A percentile compares a stretch with the other conserved stretches of the same genome.
phyloP scores from a whole-genome alignment of 257 asterid species.

The Jacaranda mimosifolia region DNA sequence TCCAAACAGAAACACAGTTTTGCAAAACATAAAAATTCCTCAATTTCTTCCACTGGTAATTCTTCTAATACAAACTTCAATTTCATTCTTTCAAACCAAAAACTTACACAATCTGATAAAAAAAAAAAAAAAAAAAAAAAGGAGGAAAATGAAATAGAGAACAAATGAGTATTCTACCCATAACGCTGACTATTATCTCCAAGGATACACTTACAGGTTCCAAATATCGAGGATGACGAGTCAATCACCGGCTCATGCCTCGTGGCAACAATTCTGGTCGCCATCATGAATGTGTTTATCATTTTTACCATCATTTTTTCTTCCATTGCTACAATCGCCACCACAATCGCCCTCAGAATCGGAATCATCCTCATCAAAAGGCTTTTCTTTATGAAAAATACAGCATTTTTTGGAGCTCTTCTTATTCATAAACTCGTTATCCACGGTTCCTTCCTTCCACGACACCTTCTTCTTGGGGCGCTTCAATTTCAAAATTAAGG shows the following conservation, averaged over 20 bases:
- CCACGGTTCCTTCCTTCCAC: constrained; percentile 62
- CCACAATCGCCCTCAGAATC: constrained; percentile 49
- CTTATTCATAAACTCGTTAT: constrained; percentile 75
- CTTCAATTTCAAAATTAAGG: constrained; percentile 52
- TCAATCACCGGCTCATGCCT: background rate
- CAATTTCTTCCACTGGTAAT: too few relatives aligned
- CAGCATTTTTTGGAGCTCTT: constrained; percentile 78
- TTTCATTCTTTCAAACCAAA: background rate
- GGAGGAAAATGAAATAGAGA: background rate
- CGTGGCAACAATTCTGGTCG: constrained; percentile 25
- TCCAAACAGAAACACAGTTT: too few relatives aligned
- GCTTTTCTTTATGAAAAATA: constrained; percentile 70
- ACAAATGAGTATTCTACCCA: too few relatives aligned
- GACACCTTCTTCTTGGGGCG: constrained; percentile 53
- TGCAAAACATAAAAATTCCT: too few relatives aligned
- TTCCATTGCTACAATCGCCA: constrained; percentile 32
- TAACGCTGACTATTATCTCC: background rate
- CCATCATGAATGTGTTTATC: background rate
- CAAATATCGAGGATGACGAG: background rate
- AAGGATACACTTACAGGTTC: constrained; percentile 4
- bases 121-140: too few relatives aligned
- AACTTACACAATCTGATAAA: background rate
- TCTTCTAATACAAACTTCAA: background rate
- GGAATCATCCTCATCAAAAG: constrained; percentile 72
- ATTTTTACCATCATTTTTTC: background rate